Evolutionary conservation across 192 early-diverging fungal genomes (phyloP).

Genomic region (Rhizophagus sp.): DNA sequence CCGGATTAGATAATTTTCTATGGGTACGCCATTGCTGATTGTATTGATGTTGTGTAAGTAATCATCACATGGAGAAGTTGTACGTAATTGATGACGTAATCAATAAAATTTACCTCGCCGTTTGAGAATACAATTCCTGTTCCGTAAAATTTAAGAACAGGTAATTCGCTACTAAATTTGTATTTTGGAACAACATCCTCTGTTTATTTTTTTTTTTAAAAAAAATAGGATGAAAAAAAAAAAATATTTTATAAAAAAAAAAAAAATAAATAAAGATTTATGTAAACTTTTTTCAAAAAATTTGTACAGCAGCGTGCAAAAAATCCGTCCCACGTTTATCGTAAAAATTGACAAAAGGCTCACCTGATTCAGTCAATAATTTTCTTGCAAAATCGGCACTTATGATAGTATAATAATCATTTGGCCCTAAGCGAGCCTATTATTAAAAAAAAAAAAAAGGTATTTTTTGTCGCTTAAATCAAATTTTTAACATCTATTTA

Average conservation of each 20-base stretch:
- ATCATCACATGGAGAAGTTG: background rate
- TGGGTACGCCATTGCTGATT: background rate
- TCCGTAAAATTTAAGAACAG: background rate
- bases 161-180: background rate
- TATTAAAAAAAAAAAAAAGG: background rate
- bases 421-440: background rate
- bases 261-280: too few relatives aligned
- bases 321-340: too few relatives aligned
- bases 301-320: too few relatives aligned
- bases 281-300: too few relatives aligned
- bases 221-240: too few relatives aligned
- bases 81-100: background rate
- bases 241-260: too few relatives aligned
- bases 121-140: background rate
- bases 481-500: too few relatives aligned
- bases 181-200: background rate
- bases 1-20: background rate
- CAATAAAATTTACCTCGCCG: background rate
- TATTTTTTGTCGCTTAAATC: too few relatives aligned
- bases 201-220: too few relatives aligned
- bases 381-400: background rate
- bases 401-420: background rate
- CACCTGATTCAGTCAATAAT: background rate
- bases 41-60: background rate
- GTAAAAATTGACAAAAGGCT: background rate